Evolutionary conservation across 1,284 basidiomycete species (phyloP).

Genomic region (Inonotus hispidus): DNA sequence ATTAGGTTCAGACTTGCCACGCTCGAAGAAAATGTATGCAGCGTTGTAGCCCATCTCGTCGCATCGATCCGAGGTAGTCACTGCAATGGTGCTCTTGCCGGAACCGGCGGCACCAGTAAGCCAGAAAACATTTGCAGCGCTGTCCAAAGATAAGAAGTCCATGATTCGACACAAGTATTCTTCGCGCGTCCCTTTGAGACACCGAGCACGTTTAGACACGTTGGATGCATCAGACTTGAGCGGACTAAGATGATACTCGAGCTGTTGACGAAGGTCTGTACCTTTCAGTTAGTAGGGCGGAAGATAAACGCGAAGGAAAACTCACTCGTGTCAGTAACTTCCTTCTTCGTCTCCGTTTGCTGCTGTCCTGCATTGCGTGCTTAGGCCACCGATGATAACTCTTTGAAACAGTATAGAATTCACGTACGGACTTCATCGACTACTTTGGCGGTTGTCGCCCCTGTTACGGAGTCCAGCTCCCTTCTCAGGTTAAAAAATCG

Average conservation of each 20-base stretch:
- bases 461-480: background rate
- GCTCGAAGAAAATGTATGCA: background rate
- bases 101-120: constrained; percentile 21
- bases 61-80: background rate
- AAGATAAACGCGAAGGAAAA: background rate
- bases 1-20: background rate
- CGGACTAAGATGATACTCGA: background rate
- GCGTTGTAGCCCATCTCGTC: background rate
- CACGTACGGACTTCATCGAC: background rate
- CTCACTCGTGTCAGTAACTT: background rate
- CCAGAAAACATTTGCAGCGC: constrained; percentile 4
- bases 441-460: background rate
- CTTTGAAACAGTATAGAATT: too few relatives aligned
- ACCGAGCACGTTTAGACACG: constrained; percentile 5
- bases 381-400: too few relatives aligned
- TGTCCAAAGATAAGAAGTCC: constrained; percentile 19
- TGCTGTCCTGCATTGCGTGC: background rate
- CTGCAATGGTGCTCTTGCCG: constrained; percentile 22
- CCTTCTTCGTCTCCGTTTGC: background rate
- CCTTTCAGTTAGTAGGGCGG: background rate
- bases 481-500: background rate
- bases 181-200: constrained; percentile 18
- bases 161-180: constrained; percentile 21
- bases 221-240: background rate
- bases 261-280: background rate